Percentiles rank a stretch among this genome's conserved stretches.
Evolutionary conservation across 2,329 filamentous ascomycete genomes (phyloP).

Genomic region (Cladophialophora immunda): DNA sequence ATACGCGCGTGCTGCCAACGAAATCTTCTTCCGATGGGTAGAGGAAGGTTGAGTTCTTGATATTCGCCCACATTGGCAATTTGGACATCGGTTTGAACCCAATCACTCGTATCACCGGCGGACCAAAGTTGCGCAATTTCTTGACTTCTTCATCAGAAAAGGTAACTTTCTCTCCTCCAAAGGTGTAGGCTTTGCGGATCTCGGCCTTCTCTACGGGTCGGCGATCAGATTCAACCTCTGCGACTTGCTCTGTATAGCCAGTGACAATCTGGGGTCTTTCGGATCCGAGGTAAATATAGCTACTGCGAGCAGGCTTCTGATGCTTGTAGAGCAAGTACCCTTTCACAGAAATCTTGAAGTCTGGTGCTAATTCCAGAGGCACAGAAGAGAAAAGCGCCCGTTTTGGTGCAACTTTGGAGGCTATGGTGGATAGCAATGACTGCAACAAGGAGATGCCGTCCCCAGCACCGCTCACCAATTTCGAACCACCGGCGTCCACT

Average conservation of each 20-base stretch:
- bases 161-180: constrained; percentile 86
- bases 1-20: constrained; percentile 90
- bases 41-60: constrained; percentile 88
- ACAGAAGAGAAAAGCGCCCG: constrained; percentile 85
- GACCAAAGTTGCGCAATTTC: constrained; percentile 78
- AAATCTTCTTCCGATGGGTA: constrained; percentile 92
- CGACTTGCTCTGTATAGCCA: constrained; percentile 76
- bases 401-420: constrained; percentile 86
- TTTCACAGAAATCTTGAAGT: constrained; percentile 86
- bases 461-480: constrained; percentile 70
- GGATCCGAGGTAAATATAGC: constrained; percentile 88
- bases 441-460: constrained; percentile 82
- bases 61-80: constrained; percentile 83
- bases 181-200: constrained; percentile 92
- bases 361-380: constrained; percentile 86
- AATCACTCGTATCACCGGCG: constrained; percentile 84
- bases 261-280: constrained; percentile 82
- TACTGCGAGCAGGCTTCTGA: constrained; percentile 81
- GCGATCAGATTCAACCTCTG: constrained; percentile 75
- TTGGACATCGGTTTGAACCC: constrained; percentile 86
- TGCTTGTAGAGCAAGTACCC: constrained; percentile 89
- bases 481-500: constrained; percentile 50
- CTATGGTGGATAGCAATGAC: constrained; percentile 85
- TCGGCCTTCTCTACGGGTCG: constrained; percentile 80
- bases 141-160: constrained; percentile 88